Evolutionary conservation across 2,329 filamentous ascomycete genomes (phyloP), one percentile per base, ranked within the genome.

Genomic region (Nannizziopsis barbatae): DNA sequence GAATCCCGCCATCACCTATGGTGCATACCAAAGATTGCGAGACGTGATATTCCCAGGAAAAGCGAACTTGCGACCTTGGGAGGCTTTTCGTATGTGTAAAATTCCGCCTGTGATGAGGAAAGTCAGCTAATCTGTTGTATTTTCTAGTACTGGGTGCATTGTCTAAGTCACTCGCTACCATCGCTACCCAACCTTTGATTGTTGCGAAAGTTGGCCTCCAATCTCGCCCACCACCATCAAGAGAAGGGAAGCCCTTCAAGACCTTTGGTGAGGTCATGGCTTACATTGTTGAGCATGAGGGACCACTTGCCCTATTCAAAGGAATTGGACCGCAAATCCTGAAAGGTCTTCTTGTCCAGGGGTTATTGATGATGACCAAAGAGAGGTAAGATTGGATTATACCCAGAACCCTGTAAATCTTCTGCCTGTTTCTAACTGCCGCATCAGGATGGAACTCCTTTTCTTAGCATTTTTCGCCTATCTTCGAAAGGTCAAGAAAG

Each of bases 311-410:
- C n/a, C 74, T 98, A 1, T 98, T 96, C 74, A 98, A 98, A 71
- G 92, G 92, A 37, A 95, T 98, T 56, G 88, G 80, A 0, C 92
- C 92, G 2, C 92, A 98, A 66, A 84, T 98, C 45, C 67, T 88
- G 51, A 98, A 98, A 69, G 92, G 92, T 1, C 70, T 98, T 45
- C 65, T 98, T 42, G 92, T 98, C 2, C 92, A 98, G 63, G 92
- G 92, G 43, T 80, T 98, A 49, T 73, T 98, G 35, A 98, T 98
- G 92, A 98, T 95, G 88, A 92, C 88, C 42, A 98, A 98, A 71
- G 92, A 98, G 70, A 79, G 88, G 85, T 88, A 74, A 56, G 74
- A 45, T 39, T 10, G 22, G 22, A 27, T 27, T 33, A 7, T 11
- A 18, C 27, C 38, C n/a, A 33, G 14, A 8, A 33, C 15, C 41